phyloP scores from a whole-genome alignment of 176 grass and related monocot species.

The Oryza brachyantha region DNA sequence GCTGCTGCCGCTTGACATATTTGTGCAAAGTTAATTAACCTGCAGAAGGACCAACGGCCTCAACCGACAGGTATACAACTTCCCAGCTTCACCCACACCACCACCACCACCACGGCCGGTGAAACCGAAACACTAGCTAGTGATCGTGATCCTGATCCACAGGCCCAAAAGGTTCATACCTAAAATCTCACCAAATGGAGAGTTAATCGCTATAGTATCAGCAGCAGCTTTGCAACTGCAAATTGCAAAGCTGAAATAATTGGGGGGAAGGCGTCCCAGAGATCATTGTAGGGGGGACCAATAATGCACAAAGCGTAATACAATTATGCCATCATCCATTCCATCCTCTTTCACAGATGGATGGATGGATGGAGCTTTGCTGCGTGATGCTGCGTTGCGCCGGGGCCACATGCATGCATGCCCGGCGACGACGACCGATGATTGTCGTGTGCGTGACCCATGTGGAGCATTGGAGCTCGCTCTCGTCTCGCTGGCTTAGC shows the following conservation, averaged over 20 bases:
- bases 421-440: not conserved
- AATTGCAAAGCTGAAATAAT: not conserved
- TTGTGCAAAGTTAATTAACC: not conserved
- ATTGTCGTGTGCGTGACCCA: not conserved
- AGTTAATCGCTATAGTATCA: not conserved
- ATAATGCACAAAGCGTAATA: not conserved
- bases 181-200: not conserved
- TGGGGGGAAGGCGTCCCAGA: not conserved
- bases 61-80: not conserved
- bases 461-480: not conserved
- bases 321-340: not conserved
- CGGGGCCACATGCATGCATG: not conserved
- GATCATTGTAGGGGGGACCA: not conserved
- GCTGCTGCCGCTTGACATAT: not conserved
- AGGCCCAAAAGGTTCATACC: not conserved
- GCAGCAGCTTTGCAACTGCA: not conserved
- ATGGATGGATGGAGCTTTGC: not conserved
- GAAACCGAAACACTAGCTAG: not conserved
- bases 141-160: not conserved
- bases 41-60: slow-evolving; percentile 12
- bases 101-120: not conserved
- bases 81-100: not conserved
- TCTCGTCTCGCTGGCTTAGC: too few relatives aligned
- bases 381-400: not conserved
- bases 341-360: not conserved